phyloP scores from a whole-genome alignment of 2,329 filamentous ascomycete species.

The Drechslerella coelobrocha region DNA sequence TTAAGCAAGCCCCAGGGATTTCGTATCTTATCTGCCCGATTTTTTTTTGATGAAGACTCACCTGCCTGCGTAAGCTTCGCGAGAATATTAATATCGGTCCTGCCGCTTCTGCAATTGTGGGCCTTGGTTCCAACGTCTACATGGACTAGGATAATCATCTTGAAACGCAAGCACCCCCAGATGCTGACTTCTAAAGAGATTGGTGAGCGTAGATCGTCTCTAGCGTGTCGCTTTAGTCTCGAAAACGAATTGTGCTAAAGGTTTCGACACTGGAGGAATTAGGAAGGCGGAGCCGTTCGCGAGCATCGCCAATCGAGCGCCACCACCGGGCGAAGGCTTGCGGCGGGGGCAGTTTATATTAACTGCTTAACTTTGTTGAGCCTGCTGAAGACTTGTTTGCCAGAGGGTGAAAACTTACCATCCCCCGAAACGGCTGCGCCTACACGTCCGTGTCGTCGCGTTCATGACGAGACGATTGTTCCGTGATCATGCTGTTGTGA shows the following conservation, averaged over 20 bases:
- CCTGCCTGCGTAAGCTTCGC: neutral
- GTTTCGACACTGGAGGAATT: too few relatives aligned
- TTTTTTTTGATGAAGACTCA: too few relatives aligned
- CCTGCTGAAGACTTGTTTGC: neutral
- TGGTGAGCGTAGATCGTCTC: too few relatives aligned
- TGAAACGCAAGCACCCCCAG: too few relatives aligned
- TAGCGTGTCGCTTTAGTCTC: too few relatives aligned
- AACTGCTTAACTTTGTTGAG: neutral
- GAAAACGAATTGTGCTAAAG: too few relatives aligned
- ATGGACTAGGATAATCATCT: neutral
- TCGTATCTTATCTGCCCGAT: too few relatives aligned
- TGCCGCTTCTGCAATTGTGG: neutral
- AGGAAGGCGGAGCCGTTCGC: neutral
- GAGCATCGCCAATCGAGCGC: conserved; percentile 6
- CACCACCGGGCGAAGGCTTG: neutral
- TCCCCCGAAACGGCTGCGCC: neutral
- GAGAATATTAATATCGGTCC: conserved; percentile 3
- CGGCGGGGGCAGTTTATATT: neutral
- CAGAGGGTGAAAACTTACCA: neutral
- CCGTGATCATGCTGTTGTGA: too few relatives aligned
- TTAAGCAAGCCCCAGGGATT: too few relatives aligned
- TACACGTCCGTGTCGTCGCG: neutral
- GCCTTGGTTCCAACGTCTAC: conserved; percentile 8
- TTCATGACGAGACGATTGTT: too few relatives aligned
- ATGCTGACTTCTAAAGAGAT: too few relatives aligned